These are phyloP conservation scores for Aspergillus incahuasiensis DNA, from an alignment of 495 filamentous ascomycete species.

Conservation along the genomic window DNA sequence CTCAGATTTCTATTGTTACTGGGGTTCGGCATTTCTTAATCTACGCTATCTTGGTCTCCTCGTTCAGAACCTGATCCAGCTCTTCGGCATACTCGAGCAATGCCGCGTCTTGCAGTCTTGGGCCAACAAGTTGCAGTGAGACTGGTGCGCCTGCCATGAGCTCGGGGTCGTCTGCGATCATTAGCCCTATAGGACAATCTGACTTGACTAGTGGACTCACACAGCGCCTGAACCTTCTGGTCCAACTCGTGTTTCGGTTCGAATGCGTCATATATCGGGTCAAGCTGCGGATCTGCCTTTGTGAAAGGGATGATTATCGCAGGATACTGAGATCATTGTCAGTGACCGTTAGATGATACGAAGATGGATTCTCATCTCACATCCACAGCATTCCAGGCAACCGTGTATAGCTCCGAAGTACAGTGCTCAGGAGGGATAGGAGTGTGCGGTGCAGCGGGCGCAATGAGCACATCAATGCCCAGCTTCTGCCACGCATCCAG, in stretches of 20 bases:
- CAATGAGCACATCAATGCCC: neutral
- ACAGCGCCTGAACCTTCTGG: no score
- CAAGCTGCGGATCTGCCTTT: neutral
- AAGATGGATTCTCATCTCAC: neutral
- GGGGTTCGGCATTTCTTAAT: neutral
- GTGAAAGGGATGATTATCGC: neutral
- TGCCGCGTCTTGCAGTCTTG: neutral
- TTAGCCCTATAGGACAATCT: neutral
- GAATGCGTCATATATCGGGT: neutral
- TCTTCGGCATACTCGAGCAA: neutral
- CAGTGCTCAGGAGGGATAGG: neutral
- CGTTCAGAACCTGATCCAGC: neutral
- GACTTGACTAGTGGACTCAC: neutral
- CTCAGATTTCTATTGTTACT: neutral
- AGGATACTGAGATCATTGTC: neutral
- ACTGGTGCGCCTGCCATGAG: neutral
- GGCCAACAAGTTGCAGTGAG: neutral
- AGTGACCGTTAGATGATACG: no score
- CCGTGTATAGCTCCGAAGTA: neutral
- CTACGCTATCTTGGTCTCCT: neutral
- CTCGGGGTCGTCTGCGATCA: neutral
- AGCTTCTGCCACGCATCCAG: neutral
- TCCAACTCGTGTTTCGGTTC: neutral
- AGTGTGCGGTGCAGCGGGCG: neutral
- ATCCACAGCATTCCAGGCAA: constrained; percentile 1